Evolutionary conservation across 148 eudicot species (phyloP).

Genomic region (Amaranthus hypochondriacus): DNA sequence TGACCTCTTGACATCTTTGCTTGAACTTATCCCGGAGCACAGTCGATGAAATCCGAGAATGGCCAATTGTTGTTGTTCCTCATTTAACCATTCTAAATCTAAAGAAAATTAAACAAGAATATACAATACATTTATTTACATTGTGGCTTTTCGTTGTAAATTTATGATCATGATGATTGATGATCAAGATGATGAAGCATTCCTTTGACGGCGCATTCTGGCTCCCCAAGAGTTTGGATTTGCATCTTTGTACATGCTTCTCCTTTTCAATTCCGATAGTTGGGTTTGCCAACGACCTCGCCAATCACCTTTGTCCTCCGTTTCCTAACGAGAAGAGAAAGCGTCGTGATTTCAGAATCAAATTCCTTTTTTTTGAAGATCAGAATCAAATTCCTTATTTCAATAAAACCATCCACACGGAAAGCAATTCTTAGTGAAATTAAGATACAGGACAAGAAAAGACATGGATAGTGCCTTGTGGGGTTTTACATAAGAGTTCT

Average conservation of each 20-base stretch:
- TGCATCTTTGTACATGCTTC: slow-evolving; percentile 57
- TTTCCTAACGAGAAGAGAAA: slow-evolving; percentile 21
- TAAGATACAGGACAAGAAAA: neutral
- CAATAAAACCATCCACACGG: neutral
- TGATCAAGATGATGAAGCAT: slow-evolving; percentile 27
- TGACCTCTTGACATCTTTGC: neutral
- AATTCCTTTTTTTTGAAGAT: neutral
- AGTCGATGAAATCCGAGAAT: neutral
- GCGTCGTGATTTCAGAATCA: neutral
- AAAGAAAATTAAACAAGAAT: neutral
- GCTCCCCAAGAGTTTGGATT: slow-evolving; percentile 70
- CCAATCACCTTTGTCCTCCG: slow-evolving; percentile 71
- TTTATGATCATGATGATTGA: slow-evolving; percentile 14
- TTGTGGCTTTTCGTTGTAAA: neutral
- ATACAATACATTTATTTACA: neutral
- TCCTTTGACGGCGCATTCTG: slow-evolving; percentile 62
- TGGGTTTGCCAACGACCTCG: slow-evolving; percentile 73
- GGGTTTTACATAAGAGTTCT: slow-evolving; percentile 2
- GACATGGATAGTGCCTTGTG: neutral
- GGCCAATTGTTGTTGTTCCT: neutral
- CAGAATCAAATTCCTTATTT: neutral
- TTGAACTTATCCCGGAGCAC: neutral
- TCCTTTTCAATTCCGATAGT: slow-evolving; percentile 60
- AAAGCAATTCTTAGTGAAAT: neutral
- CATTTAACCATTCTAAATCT: neutral